A percentile compares a stretch with the other conserved stretches of the same genome.
Conservation (phyloP, 371 early-diverging fungal genomes). For the Sanchytrium tribonematis region DNA sequence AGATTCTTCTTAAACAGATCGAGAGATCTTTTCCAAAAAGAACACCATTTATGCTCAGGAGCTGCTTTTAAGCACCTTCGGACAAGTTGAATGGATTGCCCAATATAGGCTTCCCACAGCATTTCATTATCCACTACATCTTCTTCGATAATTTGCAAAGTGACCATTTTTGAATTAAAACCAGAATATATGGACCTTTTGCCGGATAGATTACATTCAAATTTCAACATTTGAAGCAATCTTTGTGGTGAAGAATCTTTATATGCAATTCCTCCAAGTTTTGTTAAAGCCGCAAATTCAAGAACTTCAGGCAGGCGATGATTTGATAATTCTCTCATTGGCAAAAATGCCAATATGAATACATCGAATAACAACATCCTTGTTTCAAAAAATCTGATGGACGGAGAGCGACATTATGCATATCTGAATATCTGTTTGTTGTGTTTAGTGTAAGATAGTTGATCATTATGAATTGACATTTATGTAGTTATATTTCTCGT, state of each 20-base stretch:
- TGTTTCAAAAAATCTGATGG: too few species aligned
- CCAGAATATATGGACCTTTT: not conserved
- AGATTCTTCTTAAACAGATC: not conserved
- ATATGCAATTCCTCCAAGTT: not conserved
- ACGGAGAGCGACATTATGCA: too few species aligned
- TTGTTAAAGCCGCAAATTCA: not conserved
- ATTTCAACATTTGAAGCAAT: not conserved
- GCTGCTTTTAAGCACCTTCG: not conserved
- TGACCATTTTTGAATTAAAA: not conserved
- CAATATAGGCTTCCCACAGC: not conserved
- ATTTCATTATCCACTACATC: not conserved
- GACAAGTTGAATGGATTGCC: not conserved
- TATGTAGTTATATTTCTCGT: too few species aligned
- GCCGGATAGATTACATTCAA: not conserved
- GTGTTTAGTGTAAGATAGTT: too few species aligned
- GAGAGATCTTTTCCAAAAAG: not conserved
- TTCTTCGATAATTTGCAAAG: not conserved
- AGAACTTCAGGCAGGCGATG: not conserved
- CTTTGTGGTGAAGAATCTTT: not conserved
- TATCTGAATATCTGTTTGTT: too few species aligned
- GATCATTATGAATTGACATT: too few species aligned
- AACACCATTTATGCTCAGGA: not conserved
- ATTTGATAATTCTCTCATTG: not conserved
- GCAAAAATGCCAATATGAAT: not conserved
- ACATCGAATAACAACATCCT: too few species aligned